Base-by-base conservation (phyloP, 2,329 filamentous ascomycete genomes). In the Paecilomyces dactylethromorphus region DNA sequence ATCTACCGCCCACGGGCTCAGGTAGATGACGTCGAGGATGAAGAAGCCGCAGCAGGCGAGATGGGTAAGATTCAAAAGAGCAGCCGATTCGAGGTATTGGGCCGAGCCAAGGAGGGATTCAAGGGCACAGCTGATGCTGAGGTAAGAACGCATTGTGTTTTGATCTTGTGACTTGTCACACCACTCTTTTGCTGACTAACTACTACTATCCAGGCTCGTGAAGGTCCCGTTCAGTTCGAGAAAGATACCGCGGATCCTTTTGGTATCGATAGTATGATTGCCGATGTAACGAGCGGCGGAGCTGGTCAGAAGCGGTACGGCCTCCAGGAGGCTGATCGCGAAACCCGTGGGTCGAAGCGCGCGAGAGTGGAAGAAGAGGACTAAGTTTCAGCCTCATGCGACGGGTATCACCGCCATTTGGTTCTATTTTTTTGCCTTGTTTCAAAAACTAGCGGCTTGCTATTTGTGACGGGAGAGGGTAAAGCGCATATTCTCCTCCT, bases 211-310 rank as follows among this genome's bases (percentile, higher is more conserved):
- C 66, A 89, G 85, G 86, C 85, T 61, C 85, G 92, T 58, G 90
- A 95, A 68, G 94, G 94, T 4, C 94, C 94, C 0, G 94, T 99
- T 29, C 90, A 96, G 74, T 99, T 99, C 68, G 93, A 97, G 75
- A 96, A 93, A 76, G 93, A 97, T 56, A 83, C 74, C 49, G 81
- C 84, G 18, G 93, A 97, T 75, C 92, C 92, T 0, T 97, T 97
- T 74, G 92, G 95, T 55, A 94, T 97, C 65, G 92, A 96, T 71
- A 90, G 90, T 68, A 96, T 99, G 79, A 86, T 99, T 72, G 88
- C 86, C 35, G 92, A 97, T 73, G 92, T 82, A 26, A 81, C 80
- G 82, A 68, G 86, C 79, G 74, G 79, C 57, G 67, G 85, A 83
- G 58, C 82, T 64, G 68, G 77, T 53, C 72, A 76, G 67, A 78